A percentile compares a stretch with the other conserved stretches of the same genome.
These are phyloP conservation scores for Lipomyces anomalus DNA, from an alignment of 805 yeast genomes.

Conservation along the genomic window DNA sequence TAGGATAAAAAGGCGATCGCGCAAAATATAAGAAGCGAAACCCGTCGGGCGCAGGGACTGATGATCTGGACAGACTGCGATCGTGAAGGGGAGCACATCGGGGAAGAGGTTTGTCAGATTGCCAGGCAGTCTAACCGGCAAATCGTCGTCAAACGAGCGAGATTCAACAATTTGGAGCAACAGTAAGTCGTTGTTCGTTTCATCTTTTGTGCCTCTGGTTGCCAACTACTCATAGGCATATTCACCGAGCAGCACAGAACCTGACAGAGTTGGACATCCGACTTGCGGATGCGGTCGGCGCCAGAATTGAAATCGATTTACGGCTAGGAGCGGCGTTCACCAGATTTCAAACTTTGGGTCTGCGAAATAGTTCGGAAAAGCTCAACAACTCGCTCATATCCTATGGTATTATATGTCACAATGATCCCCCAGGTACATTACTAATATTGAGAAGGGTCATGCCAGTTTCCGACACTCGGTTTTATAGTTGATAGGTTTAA, in stretches of 20 bases:
- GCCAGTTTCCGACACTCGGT: conserved; percentile 96
- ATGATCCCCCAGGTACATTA: no score
- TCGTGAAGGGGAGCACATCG: conserved; percentile 92
- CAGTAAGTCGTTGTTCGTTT: not conserved
- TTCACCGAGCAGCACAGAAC: conserved; percentile 64
- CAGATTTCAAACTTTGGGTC: conserved; percentile 56
- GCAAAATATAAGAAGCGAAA: conserved; percentile 61
- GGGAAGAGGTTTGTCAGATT: conserved; percentile 70
- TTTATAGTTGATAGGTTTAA: conserved; percentile 89
- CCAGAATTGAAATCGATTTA: conserved; percentile 81
- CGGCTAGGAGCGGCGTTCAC: conserved; percentile 89
- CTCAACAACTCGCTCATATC: conserved; percentile 44
- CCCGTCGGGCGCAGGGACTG: conserved; percentile 51
- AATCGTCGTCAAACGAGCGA: conserved; percentile 61
- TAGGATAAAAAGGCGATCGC: conserved; percentile 47
- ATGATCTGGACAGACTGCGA: conserved; percentile 99
- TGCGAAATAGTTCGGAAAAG: conserved; percentile 27
- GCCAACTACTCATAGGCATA: conserved; percentile 41
- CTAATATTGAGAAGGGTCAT: no score
- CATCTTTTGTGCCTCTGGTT: no score
- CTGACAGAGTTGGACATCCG: conserved; percentile 60
- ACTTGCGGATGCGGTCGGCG: conserved; percentile 76
- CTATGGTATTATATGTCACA: no score
- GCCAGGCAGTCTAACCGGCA: conserved; percentile 50
- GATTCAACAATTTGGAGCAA: conserved; percentile 80